Evolutionary conservation across 768 basidiomycete genomes (phyloP), one percentile per base, ranked within the genome.

Genomic region (Candolleomyces aberdarensis): DNA sequence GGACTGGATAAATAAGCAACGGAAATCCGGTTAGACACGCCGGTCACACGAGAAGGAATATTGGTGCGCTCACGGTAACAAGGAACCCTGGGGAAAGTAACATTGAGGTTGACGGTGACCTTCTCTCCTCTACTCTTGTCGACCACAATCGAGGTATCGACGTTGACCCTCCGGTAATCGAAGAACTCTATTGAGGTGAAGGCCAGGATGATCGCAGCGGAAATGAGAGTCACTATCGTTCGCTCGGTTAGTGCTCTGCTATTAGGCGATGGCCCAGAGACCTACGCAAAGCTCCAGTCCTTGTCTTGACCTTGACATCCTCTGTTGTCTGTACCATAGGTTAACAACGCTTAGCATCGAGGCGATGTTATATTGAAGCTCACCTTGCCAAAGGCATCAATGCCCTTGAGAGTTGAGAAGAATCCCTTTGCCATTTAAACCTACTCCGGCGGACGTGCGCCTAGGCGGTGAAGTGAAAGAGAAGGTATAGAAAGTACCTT

Each of bases 371-470:
- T 48, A 26, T 48, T 51, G 65, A 0, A 10, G 52, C 81, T 66
- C 69, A 96, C 96, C 89, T 98, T 99, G 63, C 97, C 97, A 82
- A 99, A 99, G 75, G 97, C 97, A 80, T 99, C 97, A 57, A 98
- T 83, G 71, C 94, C 93, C 73, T 92, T 94, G 68, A 98, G 82
- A 66, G 80, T 83, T 53, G 81, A 83, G 69, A 93, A 81, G 66
- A 92, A 75, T 65, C 89, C 87, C 76, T 88, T 93, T 66, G 90
- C 89, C 89, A 91, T 91, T 65, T 64, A 72, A 64, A 70, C 70
- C 67, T 75, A 70, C 72, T 69, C 71, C 71, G 65, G 70, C 64
- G 69, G 65, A 70, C 70, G 69, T 66, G 69, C 74, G 74, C 69
- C 70, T 64, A 66, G 58, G 67, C 62, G 66, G 63, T 61, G 64